Evolutionary conservation across 2,329 filamentous ascomycete genomes (phyloP).

Genomic region (Pyricularia grisea): DNA sequence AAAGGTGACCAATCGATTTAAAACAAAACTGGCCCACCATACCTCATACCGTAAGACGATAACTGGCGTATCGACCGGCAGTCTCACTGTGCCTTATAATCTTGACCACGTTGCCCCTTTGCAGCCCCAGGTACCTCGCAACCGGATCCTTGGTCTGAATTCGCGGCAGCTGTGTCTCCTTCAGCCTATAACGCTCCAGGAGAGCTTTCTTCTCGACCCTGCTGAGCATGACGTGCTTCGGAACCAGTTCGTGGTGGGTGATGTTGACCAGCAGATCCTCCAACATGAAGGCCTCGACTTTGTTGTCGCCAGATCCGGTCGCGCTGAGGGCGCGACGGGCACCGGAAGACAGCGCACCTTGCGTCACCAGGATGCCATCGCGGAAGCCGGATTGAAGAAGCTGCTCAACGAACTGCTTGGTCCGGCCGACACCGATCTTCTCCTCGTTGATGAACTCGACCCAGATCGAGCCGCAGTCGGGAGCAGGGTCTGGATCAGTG

Average conservation of each 20-base stretch:
- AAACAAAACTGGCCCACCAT: neutral
- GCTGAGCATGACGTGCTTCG: conserved; percentile 84
- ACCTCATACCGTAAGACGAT: conserved; percentile 57
- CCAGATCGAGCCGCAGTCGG: conserved; percentile 81
- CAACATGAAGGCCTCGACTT: conserved; percentile 93
- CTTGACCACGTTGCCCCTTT: conserved; percentile 92
- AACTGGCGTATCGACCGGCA: conserved; percentile 92
- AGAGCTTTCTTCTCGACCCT: conserved; percentile 81
- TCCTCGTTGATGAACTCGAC: conserved; percentile 79
- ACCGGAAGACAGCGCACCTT: conserved; percentile 72
- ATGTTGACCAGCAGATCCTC: conserved; percentile 96
- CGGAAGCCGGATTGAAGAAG: conserved; percentile 73
- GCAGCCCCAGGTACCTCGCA: conserved; percentile 81
- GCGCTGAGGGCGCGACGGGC: conserved; percentile 80
- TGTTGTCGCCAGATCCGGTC: conserved; percentile 58
- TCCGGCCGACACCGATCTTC: conserved; percentile 81
- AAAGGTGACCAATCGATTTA: neutral
- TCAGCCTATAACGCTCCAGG: conserved; percentile 82
- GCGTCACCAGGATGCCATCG: conserved; percentile 84
- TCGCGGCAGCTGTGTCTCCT: conserved; percentile 92
- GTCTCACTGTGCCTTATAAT: conserved; percentile 95
- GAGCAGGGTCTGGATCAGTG: conserved; percentile 57
- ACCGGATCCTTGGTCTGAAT: conserved; percentile 91
- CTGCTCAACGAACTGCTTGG: conserved; percentile 80
- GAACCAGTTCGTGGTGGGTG: conserved; percentile 93